Evolutionary conservation across 2,329 filamentous ascomycete genomes (phyloP), one percentile per base, ranked within the genome.

Genomic region (Arthroderma sp.): DNA sequence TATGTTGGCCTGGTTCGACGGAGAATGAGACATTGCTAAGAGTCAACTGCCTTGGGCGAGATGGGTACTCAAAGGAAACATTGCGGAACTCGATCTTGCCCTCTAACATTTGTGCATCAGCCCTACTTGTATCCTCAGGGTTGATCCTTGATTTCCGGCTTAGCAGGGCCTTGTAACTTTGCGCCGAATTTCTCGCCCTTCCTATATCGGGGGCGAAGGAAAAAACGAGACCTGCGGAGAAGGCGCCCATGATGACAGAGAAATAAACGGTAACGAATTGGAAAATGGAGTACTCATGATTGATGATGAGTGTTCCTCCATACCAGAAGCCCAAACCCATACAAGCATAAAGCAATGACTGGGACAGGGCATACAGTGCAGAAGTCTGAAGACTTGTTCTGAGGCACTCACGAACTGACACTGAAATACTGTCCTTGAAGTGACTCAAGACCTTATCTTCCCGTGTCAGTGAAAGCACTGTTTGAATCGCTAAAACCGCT

Each of bases 241-340:
- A 88, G 0, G 87, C 83, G 43, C 88, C 86, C 55, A 94, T 95
- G 55, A 94, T 83, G 54, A 95, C 76, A 38, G 85, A 75, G 49
- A 81, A 79, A 66, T 94, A 95, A 56, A 85, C 87, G 40, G 94
- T 72, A 66, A 95, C 96, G 73, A 96, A 95, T 53, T 88, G 82
- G 61, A 89, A 88, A 56, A 86, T 73, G 52, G 65, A 61, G 61
- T 91, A 89, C 59, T 93, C 83, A 40, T 65, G 57, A 45, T 73
- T 73, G 22, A 74, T 79, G 43, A 94, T 81, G 30, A 91, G 69
- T 0, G 73, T 83, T 31, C 85, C 84, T 48, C 87, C 87, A 56
- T 89, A 94, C 85, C 85, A 95, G 69, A 95, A 95, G 1, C 83
- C 86, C 3, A 95, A 75, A 0, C 86, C 87, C 47, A 89, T 81